Base-by-base conservation (phyloP, 345 rosid genomes). In the Arabis hirsuta region DNA sequence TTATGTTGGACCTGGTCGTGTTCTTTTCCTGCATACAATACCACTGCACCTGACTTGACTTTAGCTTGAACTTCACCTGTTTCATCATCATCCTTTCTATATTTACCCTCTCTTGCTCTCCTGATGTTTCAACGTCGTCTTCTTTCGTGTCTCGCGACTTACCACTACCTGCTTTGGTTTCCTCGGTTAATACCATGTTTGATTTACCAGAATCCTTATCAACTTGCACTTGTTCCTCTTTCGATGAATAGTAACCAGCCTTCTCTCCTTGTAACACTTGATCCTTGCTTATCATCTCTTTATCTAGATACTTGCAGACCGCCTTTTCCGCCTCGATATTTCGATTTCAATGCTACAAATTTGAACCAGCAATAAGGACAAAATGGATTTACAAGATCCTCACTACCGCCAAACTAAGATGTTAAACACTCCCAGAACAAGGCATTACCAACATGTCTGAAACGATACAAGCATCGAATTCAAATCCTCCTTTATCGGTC, bases 321-420 rank as follows among this genome's bases (percentile, higher is more conserved):
- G 67, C 62, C 24, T 59, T 67, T 26, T 74, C 62, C 10, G 73
- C 69, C 9, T 0, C 14, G 9, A 31, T 4, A 14, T 16, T 43
- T 53, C 24, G 73, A 74, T 52, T 52, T 59, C 13, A 13, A 1
- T 3, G 27, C 13, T 4, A 51, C 11, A 44, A 51, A 1, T n/a
- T 44, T 52, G 14, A 57, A 39, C 68, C 68, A 74, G 55, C 78
- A 74, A 59, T 67, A 74, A 59, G 78, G 78, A 67, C 78, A 74
- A 36, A 4, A 52, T 1, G 73, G 48, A 12, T 74, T 67, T 0
- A 12, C 4, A 34, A 66, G 62, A 74, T 59, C 47, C 50, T 74
- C 67, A n/a, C 39, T 59, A 22, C 39, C 16, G 43, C 55, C 62
- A 9, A 31, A 34, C 12, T 67, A 69, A 52, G 73, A 22, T 59